Evolutionary conservation across 257 asterid genomes (phyloP), one percentile per base, ranked within the genome.

Genomic region (Jaltomata sinuosa): DNA sequence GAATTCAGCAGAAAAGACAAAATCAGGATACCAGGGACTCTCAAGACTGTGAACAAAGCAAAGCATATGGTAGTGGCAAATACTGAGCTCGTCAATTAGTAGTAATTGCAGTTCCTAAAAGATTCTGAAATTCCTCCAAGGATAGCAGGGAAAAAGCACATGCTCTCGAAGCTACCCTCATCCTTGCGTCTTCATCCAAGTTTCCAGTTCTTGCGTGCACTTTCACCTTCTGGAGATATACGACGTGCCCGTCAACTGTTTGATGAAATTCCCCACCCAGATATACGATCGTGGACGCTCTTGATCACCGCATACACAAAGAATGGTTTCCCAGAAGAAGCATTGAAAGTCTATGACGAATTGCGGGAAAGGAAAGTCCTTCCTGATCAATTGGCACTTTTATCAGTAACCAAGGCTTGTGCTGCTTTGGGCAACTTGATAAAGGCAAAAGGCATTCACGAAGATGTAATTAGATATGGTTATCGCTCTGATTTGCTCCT

Each of bases 381-480:
- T 83, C 89, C 89, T 31, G 89, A 87, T 79, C 79, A 82, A 29
- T 55, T 85, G 40, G 88, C 87, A n/a, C 47, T 87, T 19, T 49
- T 87, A 49, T 85, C 89, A 3, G 88, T 69, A 29, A 74, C 84
- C 82, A 84, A 47, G 64, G 84, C 83, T 42, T 85, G 89, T 85
- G 86, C 86, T 77, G 79, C 84, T 47, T 85, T 88, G 21, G 84
- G 89, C 72, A 93, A 92, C 88, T 57, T 94, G 55, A 79, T 21
- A 22, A 89, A 87, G 61, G 97, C 95, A 3, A 94, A 89, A 89
- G 90, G 90, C 81, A 45, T 92, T 82, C 93, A 91, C 38, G 61
- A n/a, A 47, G 97, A 92, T 84, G 95, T 91, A 16, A 40, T 83
- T 36, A 86, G 84, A 74, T 84, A 81, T 19, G 86, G 91, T 27